phyloP scores from a whole-genome alignment of 208 protist species.

The Trichomonas gallinae region DNA sequence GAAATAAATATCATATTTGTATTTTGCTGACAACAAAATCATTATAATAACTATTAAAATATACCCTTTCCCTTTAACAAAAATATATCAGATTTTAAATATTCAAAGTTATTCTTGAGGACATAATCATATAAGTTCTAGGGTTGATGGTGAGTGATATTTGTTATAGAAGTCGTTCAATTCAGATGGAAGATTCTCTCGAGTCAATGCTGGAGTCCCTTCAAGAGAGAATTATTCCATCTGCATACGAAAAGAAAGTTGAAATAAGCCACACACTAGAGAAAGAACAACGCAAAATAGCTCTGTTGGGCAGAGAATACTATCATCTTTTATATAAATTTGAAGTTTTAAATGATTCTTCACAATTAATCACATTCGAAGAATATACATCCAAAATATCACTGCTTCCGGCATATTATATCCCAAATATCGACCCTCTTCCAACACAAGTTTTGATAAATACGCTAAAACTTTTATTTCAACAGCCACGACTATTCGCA shows the following conservation, averaged over 20 bases:
- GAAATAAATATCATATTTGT: no score
- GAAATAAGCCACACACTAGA: not conserved
- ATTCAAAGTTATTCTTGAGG: no score
- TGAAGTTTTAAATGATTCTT: not conserved
- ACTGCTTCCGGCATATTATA: not conserved
- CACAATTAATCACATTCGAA: not conserved
- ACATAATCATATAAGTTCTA: no score
- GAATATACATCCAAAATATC: not conserved
- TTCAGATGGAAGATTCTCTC: no score
- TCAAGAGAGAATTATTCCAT: not conserved
- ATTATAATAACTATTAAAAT: no score
- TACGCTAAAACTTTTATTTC: not conserved
- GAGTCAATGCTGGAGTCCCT: no score
- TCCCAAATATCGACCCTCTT: not conserved
- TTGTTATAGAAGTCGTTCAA: no score
- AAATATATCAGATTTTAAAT: no score
- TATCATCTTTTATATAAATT: not conserved
- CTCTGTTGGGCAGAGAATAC: not conserved
- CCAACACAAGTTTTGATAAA: not conserved
- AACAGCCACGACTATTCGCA: not conserved
- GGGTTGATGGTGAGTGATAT: no score
- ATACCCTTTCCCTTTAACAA: no score
- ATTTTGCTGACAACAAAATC: no score
- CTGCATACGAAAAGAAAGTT: not conserved
- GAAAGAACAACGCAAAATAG: not conserved